A percentile compares a stretch with the other conserved stretches of the same genome.
phyloP scores from a whole-genome alignment of 495 filamentous ascomycete species.

The Podospora sp. region DNA sequence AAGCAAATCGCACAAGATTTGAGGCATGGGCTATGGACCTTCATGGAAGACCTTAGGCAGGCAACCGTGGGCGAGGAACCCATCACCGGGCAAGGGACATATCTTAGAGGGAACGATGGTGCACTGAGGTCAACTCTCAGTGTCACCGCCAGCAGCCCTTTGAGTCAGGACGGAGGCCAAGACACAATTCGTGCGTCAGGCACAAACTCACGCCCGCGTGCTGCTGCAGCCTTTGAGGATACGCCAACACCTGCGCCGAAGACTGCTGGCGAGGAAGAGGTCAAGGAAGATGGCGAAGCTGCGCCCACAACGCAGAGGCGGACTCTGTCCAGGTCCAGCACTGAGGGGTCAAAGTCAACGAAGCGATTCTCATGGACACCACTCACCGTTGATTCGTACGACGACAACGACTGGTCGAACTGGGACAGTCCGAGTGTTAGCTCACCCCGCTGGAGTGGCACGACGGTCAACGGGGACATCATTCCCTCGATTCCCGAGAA shows the following conservation, averaged over 20 bases:
- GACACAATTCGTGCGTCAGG: conserved; percentile 43
- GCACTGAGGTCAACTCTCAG: conserved; percentile 45
- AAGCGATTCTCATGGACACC: conserved; percentile 54
- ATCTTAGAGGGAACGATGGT: conserved; percentile 38
- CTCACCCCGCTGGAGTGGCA: conserved; percentile 53
- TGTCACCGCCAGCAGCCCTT: conserved; percentile 26
- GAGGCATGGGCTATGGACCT: conserved; percentile 90
- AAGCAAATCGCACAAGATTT: conserved; percentile 92
- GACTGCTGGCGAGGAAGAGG: neutral
- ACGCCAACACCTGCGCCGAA: conserved; percentile 17
- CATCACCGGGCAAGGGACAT: conserved; percentile 58
- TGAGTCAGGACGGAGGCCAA: conserved; percentile 28
- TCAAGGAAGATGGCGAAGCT: neutral
- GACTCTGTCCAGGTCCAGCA: conserved; percentile 34
- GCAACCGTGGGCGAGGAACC: conserved; percentile 93
- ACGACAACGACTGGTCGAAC: conserved; percentile 72
- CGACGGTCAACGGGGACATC: conserved; percentile 50
- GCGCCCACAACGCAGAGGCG: conserved; percentile 23
- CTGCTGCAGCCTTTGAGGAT: conserved; percentile 30
- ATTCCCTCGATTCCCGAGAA: conserved; percentile 43
- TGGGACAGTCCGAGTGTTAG: conserved; percentile 65
- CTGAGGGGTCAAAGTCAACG: conserved; percentile 33
- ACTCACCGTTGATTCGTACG: conserved; percentile 52
- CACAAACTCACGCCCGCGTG: conserved; percentile 24
- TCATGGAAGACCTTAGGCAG: conserved; percentile 92